Conservation (phyloP, 306 rosid species). For the Morella rubra region DNA sequence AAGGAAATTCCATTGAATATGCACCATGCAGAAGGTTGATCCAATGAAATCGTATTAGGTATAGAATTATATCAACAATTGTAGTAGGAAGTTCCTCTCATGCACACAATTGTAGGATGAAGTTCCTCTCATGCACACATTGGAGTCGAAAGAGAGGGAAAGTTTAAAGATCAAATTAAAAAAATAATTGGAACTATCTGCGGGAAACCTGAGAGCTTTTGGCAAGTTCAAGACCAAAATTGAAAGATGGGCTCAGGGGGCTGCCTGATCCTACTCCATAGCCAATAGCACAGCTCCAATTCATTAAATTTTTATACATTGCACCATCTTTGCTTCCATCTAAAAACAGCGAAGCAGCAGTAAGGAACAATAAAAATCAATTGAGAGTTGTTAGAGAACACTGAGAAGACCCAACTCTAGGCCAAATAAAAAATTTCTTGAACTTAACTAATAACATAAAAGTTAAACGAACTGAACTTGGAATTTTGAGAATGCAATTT, state of each 20-base stretch:
- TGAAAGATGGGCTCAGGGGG: conserved; percentile 90
- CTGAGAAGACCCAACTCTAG: too few relatives aligned
- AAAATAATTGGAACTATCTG: conserved; percentile 10
- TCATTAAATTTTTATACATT: conserved; percentile 56
- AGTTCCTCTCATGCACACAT: too few relatives aligned
- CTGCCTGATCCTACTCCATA: conserved; percentile 87
- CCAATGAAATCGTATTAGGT: background rate
- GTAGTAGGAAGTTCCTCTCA: background rate
- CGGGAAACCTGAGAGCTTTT: conserved; percentile 69
- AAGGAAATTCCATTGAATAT: conserved; percentile 3
- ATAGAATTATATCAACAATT: background rate
- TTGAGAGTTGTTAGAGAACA: background rate
- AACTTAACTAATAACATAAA: background rate
- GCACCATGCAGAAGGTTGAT: conserved; percentile 3
- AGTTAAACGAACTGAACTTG: background rate
- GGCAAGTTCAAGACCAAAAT: conserved; percentile 78
- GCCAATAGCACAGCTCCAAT: conserved; percentile 91
- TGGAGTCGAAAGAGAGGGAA: background rate
- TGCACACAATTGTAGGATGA: background rate
- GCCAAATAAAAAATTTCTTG: background rate
- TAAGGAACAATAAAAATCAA: conserved; percentile 20
- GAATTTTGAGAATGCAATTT: conserved; percentile 14
- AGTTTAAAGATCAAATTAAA: conserved; percentile 12
- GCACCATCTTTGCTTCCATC: conserved; percentile 51
- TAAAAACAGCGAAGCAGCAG: conserved; percentile 30